Conservation (phyloP, 2,329 filamentous ascomycete genomes). For the Aspergillus novofumigatus region DNA sequence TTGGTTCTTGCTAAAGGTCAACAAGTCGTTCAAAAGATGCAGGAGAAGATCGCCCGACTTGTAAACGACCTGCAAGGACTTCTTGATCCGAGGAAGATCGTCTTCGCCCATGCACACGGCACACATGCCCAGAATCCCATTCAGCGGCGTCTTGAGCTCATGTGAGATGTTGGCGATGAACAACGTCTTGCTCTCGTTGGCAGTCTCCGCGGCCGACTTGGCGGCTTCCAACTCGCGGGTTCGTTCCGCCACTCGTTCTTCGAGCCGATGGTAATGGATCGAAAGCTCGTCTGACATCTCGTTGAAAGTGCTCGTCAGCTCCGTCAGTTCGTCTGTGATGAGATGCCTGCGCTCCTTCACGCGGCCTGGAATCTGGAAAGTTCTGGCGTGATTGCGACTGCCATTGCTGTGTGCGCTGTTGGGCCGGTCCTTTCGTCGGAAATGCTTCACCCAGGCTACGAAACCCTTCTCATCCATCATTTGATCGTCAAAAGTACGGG, state of each 20-base stretch:
- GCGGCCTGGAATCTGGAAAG: constrained; percentile 78
- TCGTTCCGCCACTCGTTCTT: constrained; percentile 77
- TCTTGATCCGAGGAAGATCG: constrained; percentile 70
- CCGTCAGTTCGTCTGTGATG: constrained; percentile 78
- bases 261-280: constrained; percentile 78
- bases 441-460: constrained; percentile 11
- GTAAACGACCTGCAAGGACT: constrained; percentile 82
- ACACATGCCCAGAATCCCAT: constrained; percentile 89
- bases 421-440: constrained; percentile 10
- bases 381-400: not conserved
- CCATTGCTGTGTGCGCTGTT: constrained; percentile 5
- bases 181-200: constrained; percentile 90
- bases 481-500: not conserved
- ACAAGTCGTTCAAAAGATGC: constrained; percentile 80
- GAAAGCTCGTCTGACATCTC: constrained; percentile 89
- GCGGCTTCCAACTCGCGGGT: constrained; percentile 82
- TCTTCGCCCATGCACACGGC: constrained; percentile 91
- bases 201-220: constrained; percentile 89
- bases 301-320: constrained; percentile 81
- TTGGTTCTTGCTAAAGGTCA: constrained; percentile 94
- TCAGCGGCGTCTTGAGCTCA: constrained; percentile 84
- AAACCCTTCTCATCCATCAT: constrained; percentile 14
- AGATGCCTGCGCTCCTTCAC: constrained; percentile 71
- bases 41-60: constrained; percentile 80
- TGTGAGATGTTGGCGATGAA: constrained; percentile 90